These are phyloP conservation scores for Calonectria honghensis DNA, from an alignment of 2,329 filamentous ascomycete genomes.

Conservation along the genomic window DNA sequence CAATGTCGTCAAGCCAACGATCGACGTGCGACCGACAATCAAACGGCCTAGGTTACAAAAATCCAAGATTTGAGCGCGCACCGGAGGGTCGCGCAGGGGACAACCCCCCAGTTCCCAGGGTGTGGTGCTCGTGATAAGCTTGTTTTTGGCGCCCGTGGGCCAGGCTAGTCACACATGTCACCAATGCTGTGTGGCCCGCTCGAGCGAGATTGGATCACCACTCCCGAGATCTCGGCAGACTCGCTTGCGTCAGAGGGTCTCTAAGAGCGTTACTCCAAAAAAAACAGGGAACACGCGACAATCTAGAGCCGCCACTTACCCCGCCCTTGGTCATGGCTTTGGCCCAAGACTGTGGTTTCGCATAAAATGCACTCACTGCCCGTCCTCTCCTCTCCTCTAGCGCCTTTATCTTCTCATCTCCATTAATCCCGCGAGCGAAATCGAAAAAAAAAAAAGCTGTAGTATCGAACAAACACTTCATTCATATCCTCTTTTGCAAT, in stretches of 20 bases:
- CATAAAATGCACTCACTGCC: slow-evolving; percentile 5
- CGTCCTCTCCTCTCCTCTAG: no score
- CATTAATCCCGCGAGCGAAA: neutral
- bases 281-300: slow-evolving; percentile 10
- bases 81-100: neutral
- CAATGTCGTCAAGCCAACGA: neutral
- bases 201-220: slow-evolving; percentile 9
- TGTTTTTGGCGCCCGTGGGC: slow-evolving; percentile 17
- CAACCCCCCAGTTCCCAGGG: neutral
- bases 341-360: neutral
- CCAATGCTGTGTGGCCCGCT: neutral
- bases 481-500: slow-evolving; percentile 59
- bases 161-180: neutral
- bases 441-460: neutral
- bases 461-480: neutral
- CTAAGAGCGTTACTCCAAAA: neutral
- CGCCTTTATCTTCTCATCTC: neutral
- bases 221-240: neutral
- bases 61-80: neutral
- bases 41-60: neutral
- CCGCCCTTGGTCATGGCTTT: slow-evolving; percentile 3
- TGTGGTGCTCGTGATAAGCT: slow-evolving; percentile 5
- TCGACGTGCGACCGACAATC: neutral
- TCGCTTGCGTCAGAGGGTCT: slow-evolving; percentile 16
- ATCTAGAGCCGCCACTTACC: slow-evolving; percentile 8